These are phyloP conservation scores for Aspergillus sp. DNA, from an alignment of 2,329 filamentous ascomycete species.

Conservation along the genomic window DNA sequence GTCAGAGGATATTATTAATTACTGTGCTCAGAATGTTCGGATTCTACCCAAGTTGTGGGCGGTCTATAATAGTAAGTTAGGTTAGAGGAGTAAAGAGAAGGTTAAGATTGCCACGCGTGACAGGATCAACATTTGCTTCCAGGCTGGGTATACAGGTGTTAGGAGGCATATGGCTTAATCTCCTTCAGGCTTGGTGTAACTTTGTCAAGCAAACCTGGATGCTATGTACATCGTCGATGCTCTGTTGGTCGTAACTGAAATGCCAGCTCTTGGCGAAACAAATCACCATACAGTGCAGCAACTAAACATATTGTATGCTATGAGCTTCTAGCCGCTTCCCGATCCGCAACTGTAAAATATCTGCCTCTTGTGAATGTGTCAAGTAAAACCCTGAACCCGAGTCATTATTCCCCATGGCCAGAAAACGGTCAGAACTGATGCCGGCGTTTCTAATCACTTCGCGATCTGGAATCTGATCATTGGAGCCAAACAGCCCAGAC, in stretches of 20 bases:
- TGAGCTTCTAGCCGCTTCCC: too few relatives aligned
- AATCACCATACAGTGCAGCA: too few relatives aligned
- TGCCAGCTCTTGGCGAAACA: too few relatives aligned
- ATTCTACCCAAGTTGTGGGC: not conserved
- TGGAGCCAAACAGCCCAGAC: too few relatives aligned
- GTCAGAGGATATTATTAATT: not conserved
- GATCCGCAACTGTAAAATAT: too few relatives aligned
- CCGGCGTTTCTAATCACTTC: too few relatives aligned
- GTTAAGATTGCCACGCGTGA: constrained; percentile 1
- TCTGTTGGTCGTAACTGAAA: not conserved
- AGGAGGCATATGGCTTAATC: not conserved
- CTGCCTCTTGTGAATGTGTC: too few relatives aligned
- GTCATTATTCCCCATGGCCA: too few relatives aligned
- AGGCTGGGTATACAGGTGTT: not conserved
- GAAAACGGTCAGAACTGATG: too few relatives aligned
- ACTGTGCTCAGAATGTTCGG: constrained; percentile 7
- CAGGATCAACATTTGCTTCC: not conserved
- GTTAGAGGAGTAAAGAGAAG: not conserved
- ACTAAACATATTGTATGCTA: too few relatives aligned
- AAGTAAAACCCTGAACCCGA: too few relatives aligned
- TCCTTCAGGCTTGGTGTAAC: not conserved
- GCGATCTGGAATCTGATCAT: too few relatives aligned
- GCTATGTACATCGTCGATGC: not conserved
- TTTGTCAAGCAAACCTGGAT: not conserved
- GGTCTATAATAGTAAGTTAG: constrained; percentile 4